A percentile compares a stretch with the other conserved stretches of the same genome.
Conservation (phyloP, 2,329 filamentous ascomycete genomes). For the Calonectria pteridis region DNA sequence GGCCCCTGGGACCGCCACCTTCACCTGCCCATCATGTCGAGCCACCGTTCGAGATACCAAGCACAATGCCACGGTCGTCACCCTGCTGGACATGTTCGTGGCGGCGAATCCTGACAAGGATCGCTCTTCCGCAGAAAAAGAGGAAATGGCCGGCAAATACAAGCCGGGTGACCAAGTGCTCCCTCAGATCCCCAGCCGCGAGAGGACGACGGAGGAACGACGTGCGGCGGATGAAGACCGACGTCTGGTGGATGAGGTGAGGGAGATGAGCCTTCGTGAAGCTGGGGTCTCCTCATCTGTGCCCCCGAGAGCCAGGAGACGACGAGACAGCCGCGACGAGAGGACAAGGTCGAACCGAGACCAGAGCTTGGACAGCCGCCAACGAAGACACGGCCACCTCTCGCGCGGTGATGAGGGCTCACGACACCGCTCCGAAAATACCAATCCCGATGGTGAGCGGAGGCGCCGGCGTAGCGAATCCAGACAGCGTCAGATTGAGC, state of each 20-base stretch:
- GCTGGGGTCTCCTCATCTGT: conserved; percentile 63
- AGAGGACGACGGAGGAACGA: conserved; percentile 65
- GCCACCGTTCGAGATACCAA: conserved; percentile 86
- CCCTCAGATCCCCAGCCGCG: conserved; percentile 67
- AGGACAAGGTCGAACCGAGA: conserved; percentile 49
- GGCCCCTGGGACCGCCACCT: conserved; percentile 64
- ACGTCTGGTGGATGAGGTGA: conserved; percentile 77
- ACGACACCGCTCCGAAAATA: conserved; percentile 50
- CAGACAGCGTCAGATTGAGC: conserved; percentile 76
- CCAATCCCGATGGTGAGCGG: conserved; percentile 52
- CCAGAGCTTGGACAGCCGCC: conserved; percentile 47
- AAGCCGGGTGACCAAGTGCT: conserved; percentile 86
- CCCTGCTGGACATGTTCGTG: conserved; percentile 89
- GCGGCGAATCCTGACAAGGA: conserved; percentile 82
- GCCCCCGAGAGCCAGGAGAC: conserved; percentile 46
- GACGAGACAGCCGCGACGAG: conserved; percentile 50
- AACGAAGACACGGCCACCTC: conserved; percentile 43
- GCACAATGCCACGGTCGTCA: conserved; percentile 91
- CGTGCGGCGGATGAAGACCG: conserved; percentile 75
- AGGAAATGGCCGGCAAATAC: conserved; percentile 81
- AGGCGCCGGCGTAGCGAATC: conserved; percentile 58
- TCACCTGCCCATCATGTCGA: conserved; percentile 94
- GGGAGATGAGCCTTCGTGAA: conserved; percentile 80
- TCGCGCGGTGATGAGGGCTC: conserved; percentile 42
- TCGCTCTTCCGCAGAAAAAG: conserved; percentile 78